Evolutionary conservation across 1,139 yeast species (phyloP).

Genomic region (Blastobotrys persicus): DNA sequence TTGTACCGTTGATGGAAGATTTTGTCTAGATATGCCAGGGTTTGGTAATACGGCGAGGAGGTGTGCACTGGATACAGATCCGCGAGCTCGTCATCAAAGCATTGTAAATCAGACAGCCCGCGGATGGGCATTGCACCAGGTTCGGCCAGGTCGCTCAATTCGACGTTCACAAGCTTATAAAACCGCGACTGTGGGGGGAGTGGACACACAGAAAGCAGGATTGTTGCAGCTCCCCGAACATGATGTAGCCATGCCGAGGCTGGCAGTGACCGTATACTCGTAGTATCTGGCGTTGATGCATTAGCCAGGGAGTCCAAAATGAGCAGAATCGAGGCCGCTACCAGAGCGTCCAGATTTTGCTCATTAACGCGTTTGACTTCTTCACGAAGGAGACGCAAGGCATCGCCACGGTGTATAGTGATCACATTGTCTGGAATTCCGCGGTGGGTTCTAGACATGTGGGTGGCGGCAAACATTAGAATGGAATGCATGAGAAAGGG

Average conservation of each 20-base stretch:
- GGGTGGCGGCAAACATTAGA: slow-evolving; percentile 88
- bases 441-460: slow-evolving; percentile 58
- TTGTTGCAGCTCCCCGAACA: slow-evolving; percentile 95
- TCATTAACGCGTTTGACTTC: slow-evolving; percentile 81
- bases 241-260: slow-evolving; percentile 97
- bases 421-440: slow-evolving; percentile 76
- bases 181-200: slow-evolving; percentile 60
- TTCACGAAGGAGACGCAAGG: slow-evolving; percentile 71
- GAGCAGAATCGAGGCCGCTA: slow-evolving; percentile 83
- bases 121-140: slow-evolving; percentile 30
- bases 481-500: slow-evolving; percentile 92
- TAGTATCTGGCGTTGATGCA: slow-evolving; percentile 65
- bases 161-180: slow-evolving; percentile 48
- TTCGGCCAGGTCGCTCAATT: slow-evolving; percentile 64
- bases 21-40: slow-evolving; percentile 82
- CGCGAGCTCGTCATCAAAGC: slow-evolving; percentile 82
- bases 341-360: slow-evolving; percentile 87
- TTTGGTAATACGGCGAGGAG: slow-evolving; percentile 79
- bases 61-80: slow-evolving; percentile 84
- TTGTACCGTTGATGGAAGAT: slow-evolving; percentile 73
- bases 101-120: slow-evolving; percentile 52
- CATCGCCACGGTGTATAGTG: slow-evolving; percentile 84
- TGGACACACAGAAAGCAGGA: slow-evolving; percentile 92
- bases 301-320: slow-evolving; percentile 94
- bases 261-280: slow-evolving; percentile 53